A percentile compares a stretch with the other conserved stretches of the same genome.
Conservation (phyloP, 495 filamentous ascomycete genomes). For the Penicillium canescens region DNA sequence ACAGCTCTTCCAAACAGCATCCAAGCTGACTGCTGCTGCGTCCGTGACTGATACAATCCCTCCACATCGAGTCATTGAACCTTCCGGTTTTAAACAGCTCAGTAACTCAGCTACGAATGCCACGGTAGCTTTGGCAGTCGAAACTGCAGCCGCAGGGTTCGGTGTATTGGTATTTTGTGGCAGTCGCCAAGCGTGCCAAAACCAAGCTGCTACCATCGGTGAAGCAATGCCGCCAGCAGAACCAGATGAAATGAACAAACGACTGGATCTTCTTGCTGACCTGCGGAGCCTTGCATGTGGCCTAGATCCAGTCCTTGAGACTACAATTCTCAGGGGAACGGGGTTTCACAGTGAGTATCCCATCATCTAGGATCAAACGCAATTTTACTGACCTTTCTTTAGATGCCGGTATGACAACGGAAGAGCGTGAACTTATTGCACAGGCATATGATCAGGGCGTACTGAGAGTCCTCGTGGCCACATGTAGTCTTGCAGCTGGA, state of each 20-base stretch:
- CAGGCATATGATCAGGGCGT: constrained; percentile 70
- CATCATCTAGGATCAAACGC: not conserved
- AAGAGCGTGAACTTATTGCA: constrained; percentile 76
- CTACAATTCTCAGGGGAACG: constrained; percentile 64
- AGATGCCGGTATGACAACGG: constrained; percentile 76
- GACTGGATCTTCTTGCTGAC: constrained; percentile 67
- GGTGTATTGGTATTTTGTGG: constrained; percentile 77
- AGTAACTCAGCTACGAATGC: constrained; percentile 65
- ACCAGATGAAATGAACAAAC: constrained; percentile 51
- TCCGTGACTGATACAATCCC: constrained; percentile 34
- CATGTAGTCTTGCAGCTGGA: constrained; percentile 81
- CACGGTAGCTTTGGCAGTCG: constrained; percentile 66
- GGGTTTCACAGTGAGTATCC: constrained; percentile 69
- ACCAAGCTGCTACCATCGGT: constrained; percentile 63
- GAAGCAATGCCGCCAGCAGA: constrained; percentile 58
- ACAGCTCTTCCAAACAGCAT: constrained; percentile 61
- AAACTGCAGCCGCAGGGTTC: constrained; percentile 65
- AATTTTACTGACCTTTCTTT: constrained; percentile 6
- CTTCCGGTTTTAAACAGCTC: constrained; percentile 61
- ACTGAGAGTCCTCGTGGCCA: constrained; percentile 75
- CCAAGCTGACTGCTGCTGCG: constrained; percentile 46
- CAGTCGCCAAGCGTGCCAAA: constrained; percentile 65
- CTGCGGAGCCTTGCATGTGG: constrained; percentile 67
- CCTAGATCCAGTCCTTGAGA: constrained; percentile 65
- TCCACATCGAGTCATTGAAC: constrained; percentile 50